These are phyloP conservation scores for Patellaria atrata DNA, from an alignment of 495 filamentous ascomycete genomes.

Conservation along the genomic window DNA sequence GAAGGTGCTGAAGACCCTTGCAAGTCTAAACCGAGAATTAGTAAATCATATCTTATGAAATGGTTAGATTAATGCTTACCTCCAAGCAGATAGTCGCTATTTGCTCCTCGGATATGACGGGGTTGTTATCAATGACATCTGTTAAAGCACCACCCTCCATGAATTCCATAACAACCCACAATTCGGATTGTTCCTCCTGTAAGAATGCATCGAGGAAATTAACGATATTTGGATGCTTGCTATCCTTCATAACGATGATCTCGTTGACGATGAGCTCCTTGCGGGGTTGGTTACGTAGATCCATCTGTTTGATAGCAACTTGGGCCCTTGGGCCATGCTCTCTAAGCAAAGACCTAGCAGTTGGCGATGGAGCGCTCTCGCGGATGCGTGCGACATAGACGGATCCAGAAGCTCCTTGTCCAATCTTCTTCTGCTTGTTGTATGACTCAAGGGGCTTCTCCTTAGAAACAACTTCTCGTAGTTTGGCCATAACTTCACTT, in stretches of 20 bases:
- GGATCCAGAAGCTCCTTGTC: slow-evolving; percentile 91
- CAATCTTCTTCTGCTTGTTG: slow-evolving; percentile 98
- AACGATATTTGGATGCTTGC: slow-evolving; percentile 93
- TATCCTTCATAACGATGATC: slow-evolving; percentile 99
- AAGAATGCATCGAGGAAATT: slow-evolving; percentile 97
- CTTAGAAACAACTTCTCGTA: slow-evolving; percentile 83
- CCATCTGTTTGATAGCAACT: slow-evolving; percentile 99
- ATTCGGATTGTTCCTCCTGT: slow-evolving; percentile 76
- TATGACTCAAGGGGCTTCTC: slow-evolving; percentile 85
- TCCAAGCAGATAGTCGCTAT: slow-evolving; percentile 95
- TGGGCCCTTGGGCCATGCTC: slow-evolving; percentile 55
- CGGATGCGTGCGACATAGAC: slow-evolving; percentile 95
- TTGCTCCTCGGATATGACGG: slow-evolving; percentile 78
- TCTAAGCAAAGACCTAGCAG: slow-evolving; percentile 51
- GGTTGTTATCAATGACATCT: slow-evolving; percentile 97
- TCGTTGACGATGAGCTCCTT: slow-evolving; percentile 99
- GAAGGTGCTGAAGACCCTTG: slow-evolving; percentile 84
- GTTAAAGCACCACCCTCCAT: slow-evolving; percentile 98
- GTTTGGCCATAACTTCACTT: slow-evolving; percentile 86
- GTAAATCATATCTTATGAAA: slow-evolving; percentile 1
- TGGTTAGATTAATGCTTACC: slow-evolving; percentile 42
- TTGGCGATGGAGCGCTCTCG: slow-evolving; percentile 49
- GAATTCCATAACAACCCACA: slow-evolving; percentile 99
- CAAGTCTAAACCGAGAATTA: slow-evolving; percentile 53
- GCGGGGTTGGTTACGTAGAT: slow-evolving; percentile 86